Conservation (phyloP, 169 alveolate genomes). For the Blepharisma undulans region DNA sequence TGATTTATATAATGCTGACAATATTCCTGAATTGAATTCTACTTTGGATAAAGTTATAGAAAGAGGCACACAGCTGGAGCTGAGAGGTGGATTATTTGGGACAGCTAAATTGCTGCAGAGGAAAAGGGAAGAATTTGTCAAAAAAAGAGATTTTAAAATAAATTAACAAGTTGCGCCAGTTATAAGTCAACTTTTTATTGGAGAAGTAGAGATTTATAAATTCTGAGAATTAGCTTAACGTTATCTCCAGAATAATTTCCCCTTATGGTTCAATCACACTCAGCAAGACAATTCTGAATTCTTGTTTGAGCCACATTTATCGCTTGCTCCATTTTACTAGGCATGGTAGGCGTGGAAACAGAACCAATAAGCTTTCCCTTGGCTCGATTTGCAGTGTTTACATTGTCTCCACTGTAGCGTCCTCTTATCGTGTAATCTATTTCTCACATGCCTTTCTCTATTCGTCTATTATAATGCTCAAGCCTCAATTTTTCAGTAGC, state of each 20-base stretch:
- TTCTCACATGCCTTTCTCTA: background rate
- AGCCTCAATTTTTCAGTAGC: background rate
- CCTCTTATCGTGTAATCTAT: background rate
- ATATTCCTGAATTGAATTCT: background rate
- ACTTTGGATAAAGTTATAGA: background rate
- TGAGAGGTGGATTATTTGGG: background rate
- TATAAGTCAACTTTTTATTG: no score
- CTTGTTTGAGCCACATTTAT: background rate
- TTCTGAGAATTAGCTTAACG: no score
- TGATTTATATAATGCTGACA: background rate
- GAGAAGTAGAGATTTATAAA: no score
- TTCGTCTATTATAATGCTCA: background rate
- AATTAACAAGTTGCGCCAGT: background rate
- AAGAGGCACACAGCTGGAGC: background rate
- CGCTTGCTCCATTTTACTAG: background rate
- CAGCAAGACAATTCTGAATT: background rate
- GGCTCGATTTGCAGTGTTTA: background rate
- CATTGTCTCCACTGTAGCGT: background rate
- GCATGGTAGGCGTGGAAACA: no score
- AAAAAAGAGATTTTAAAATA: background rate
- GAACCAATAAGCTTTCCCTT: background rate
- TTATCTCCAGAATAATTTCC: background rate
- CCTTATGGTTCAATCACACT: background rate
- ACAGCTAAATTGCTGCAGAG: conserved; percentile 4
- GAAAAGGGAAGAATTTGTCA: background rate